Evolutionary conservation across 306 rosid species (phyloP).

Genomic region (Calophaca sinica): DNA sequence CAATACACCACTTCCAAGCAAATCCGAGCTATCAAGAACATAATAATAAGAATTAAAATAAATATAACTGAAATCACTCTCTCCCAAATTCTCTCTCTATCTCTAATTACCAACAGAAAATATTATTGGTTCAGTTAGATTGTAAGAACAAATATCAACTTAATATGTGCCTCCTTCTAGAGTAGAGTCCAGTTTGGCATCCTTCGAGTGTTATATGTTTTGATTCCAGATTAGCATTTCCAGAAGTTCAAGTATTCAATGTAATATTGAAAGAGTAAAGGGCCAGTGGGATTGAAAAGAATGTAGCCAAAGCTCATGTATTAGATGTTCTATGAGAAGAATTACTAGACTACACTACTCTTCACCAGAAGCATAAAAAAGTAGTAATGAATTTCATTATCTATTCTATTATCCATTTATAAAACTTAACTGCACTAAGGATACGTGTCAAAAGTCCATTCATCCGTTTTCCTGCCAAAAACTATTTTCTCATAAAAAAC

Average conservation of each 20-base stretch:
- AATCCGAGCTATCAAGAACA: slow-evolving; percentile 28
- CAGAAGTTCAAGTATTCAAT: slow-evolving; percentile 8
- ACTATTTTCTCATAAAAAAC: too few relatives aligned
- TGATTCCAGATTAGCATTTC: neutral
- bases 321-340: neutral
- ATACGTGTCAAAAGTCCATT: too few relatives aligned
- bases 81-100: neutral
- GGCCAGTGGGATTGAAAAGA: neutral
- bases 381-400: neutral
- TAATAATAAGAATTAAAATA: neutral
- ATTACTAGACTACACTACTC: neutral
- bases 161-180: slow-evolving; percentile 2
- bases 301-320: neutral
- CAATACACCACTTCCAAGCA: slow-evolving; percentile 17
- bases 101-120: slow-evolving; percentile 14
- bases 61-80: slow-evolving; percentile 4
- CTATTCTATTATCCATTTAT: too few relatives aligned
- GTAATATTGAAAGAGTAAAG: neutral
- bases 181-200: neutral
- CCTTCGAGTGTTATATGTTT: slow-evolving; percentile 8
- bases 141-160: neutral
- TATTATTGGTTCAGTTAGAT: slow-evolving; percentile 1
- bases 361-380: neutral
- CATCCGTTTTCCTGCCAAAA: too few relatives aligned
- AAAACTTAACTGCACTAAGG: too few relatives aligned